Conservation (phyloP, 768 basidiomycete species). For the Crepidotus variabilis region DNA sequence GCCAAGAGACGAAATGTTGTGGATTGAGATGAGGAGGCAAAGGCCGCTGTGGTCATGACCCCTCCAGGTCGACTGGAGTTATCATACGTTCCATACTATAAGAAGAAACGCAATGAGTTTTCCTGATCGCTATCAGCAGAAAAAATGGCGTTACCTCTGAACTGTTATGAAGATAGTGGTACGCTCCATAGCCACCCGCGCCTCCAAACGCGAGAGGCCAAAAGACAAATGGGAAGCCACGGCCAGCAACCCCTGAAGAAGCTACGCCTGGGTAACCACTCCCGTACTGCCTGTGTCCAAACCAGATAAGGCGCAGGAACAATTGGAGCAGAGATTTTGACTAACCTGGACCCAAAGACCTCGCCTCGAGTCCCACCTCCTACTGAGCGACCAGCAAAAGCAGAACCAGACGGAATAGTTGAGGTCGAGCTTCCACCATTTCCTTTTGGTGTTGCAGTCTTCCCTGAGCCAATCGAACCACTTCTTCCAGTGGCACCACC, state of each 20-base stretch:
- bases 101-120: not conserved
- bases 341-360: constrained; percentile 39
- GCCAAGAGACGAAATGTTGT: constrained; percentile 40
- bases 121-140: constrained; percentile 18
- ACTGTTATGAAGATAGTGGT: constrained; percentile 16
- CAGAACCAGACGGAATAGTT: constrained; percentile 34
- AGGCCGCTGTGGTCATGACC: constrained; percentile 32
- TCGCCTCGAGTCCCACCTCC: constrained; percentile 46
- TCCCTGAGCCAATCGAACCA: constrained; percentile 16
- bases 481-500: constrained; percentile 5
- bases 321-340: not conserved
- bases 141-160: constrained; percentile 30
- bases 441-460: constrained; percentile 9
- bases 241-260: constrained; percentile 37
- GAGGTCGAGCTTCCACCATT: constrained; percentile 11
- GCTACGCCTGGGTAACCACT: constrained; percentile 54
- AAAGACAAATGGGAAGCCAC: constrained; percentile 56
- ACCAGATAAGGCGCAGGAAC: not conserved
- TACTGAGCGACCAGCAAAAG: constrained; percentile 38
- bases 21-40: constrained; percentile 27
- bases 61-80: constrained; percentile 48
- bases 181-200: constrained; percentile 18
- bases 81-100: constrained; percentile 38
- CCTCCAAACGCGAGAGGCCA: constrained; percentile 50
- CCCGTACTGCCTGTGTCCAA: constrained; percentile 43